Base-by-base conservation (phyloP, 441 rosid genomes). In the Metrosideros polymorpha region DNA sequence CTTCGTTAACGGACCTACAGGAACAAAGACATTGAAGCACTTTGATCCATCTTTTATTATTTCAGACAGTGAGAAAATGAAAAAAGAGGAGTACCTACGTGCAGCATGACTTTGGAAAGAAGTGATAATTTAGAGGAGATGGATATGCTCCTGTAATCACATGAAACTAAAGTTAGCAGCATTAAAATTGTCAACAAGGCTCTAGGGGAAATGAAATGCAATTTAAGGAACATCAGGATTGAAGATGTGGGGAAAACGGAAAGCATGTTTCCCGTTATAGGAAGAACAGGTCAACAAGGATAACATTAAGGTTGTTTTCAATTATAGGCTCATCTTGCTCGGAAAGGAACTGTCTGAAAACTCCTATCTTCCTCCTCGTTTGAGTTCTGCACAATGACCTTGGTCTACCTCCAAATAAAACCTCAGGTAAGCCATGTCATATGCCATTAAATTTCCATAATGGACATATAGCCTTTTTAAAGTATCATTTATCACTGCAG, bases 21-120 rank as follows among this genome's bases (percentile, higher is more conserved):
- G 61, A 87, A 84, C 47, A 53, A 25, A 77, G 17, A 57, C n/a
- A 18, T 63, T 59, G 54, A 51, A 66, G 82, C 50, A 25, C 32
- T 63, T 63, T 84, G 32, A 84, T 84, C 49, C 30, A 52, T 22
- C 55, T 63, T 24, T 24, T 18, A 18, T 15, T 9, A 43, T 51
- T 32, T 84, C 56, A 85, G 56, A 25, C 12, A 54, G 17, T 47
- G 53, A 83, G 83, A 85, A 77, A 29, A 87, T 71, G 87, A 45
- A 52, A 84, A 51, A 87, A 90, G 87, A 86, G 85, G 92, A 93
- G 94, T 93, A 95, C 99, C 93, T 91, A 98, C 99, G 98, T 96
- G 99, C 99, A 98, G 93, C 99, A 98, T 85, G 99, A 98, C 92
- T 98, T 98, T 30, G 99, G 99, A 88, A 94, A 98, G 92, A 95